Evolutionary conservation across 2,329 filamentous ascomycete genomes (phyloP).

Genomic region (Verticillium zaregamsianum): DNA sequence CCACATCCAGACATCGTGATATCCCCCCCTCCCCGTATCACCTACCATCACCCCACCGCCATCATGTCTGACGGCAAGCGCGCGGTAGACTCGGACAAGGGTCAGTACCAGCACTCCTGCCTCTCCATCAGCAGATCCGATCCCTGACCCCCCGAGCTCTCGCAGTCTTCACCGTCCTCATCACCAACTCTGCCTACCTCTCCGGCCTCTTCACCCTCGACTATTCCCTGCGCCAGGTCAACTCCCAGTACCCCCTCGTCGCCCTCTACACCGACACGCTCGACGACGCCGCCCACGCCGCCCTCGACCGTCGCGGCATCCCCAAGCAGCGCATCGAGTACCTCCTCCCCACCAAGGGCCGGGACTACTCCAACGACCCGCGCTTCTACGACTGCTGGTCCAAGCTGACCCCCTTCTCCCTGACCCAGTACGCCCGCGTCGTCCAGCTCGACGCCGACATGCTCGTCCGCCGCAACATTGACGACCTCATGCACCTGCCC

Average conservation of each 20-base stretch:
- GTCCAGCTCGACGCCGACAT: conserved; percentile 65
- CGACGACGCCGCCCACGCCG: conserved; percentile 61
- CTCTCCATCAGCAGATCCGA: background rate
- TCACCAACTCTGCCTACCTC: conserved; percentile 81
- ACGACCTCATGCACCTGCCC: conserved; percentile 81
- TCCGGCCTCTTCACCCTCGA: conserved; percentile 78
- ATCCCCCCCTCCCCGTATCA: background rate
- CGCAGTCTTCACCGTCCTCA: conserved; percentile 79
- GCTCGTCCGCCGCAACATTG: conserved; percentile 66
- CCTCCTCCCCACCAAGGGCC: conserved; percentile 62
- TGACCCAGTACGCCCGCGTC: conserved; percentile 72
- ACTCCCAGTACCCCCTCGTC: conserved; percentile 71
- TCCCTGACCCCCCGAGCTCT: background rate
- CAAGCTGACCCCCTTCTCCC: conserved; percentile 62
- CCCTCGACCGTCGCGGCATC: conserved; percentile 67
- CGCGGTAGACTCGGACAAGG: conserved; percentile 35
- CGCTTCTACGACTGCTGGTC: conserved; percentile 90
- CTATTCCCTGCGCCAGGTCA: conserved; percentile 63
- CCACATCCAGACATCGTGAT: background rate
- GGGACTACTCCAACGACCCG: conserved; percentile 70
- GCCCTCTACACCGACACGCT: conserved; percentile 80
- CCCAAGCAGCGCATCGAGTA: conserved; percentile 66
- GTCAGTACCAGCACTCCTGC: conserved; percentile 15
- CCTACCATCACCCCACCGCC: background rate
- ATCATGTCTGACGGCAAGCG: conserved; percentile 19